phyloP scores from a whole-genome alignment of 192 early-diverging fungal genomes.

The Backusella tuberculispora region DNA sequence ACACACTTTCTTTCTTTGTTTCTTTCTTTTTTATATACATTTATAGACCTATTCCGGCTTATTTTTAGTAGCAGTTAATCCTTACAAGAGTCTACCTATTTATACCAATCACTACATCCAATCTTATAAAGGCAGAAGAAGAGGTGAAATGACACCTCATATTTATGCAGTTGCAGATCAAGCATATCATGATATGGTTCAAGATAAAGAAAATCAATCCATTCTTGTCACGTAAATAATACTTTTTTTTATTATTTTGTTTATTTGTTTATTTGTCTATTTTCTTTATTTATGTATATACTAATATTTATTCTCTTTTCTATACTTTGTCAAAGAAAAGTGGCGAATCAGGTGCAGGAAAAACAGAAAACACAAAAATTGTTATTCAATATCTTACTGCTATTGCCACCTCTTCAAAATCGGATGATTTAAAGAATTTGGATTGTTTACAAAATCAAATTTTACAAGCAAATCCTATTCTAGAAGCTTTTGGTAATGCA shows the following conservation, averaged over 20 bases:
- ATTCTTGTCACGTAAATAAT: conserved; percentile 89
- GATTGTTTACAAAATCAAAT: conserved; percentile 77
- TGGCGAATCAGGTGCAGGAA: conserved; percentile 98
- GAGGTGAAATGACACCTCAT: conserved; percentile 81
- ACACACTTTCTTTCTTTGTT: background rate
- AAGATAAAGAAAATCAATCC: conserved; percentile 93
- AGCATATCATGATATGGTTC: conserved; percentile 95
- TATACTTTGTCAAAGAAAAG: conserved; percentile 40
- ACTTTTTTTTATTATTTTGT: no score
- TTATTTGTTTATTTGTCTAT: no score
- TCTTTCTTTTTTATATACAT: background rate
- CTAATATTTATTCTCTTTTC: background rate
- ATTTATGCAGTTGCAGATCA: conserved; percentile 92
- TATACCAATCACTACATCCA: conserved; percentile 81
- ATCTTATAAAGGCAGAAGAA: conserved; percentile 71
- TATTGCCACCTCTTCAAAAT: conserved; percentile 68
- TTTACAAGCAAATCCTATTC: conserved; percentile 94
- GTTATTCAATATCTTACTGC: conserved; percentile 97
- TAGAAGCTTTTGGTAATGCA: conserved; percentile 98
- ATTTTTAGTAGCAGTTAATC: conserved; percentile 98
- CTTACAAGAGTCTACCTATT: conserved; percentile 91
- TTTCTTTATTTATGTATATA: background rate
- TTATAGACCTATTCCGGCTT: conserved; percentile 96
- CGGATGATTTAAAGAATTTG: conserved; percentile 40
- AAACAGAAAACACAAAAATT: conserved; percentile 99